Evolutionary conservation across 371 early-diverging fungal species (phyloP), one percentile per base, ranked within the genome.

Genomic region (Rhizomucor miehei): DNA sequence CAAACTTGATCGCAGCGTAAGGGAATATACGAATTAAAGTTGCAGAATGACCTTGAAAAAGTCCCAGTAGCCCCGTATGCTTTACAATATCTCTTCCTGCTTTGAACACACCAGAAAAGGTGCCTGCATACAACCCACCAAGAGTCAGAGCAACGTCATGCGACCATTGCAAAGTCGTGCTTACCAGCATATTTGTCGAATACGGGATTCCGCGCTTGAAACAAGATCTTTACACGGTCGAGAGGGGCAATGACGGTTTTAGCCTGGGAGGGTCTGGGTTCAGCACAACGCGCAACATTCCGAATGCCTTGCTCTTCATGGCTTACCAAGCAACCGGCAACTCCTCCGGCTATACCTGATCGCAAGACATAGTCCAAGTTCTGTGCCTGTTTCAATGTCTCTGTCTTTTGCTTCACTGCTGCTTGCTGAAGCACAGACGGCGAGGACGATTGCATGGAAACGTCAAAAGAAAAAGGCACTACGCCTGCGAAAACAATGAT

Each of bases 201-300:
- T 14, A 84, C 71, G 6, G 95, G 93, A 56, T 94, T 92, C 65
- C 82, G 85, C 19, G 96, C 86, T 74, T 98, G 99, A 65, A 98
- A 98, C 36, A 97, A 77, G 23, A 98, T 98, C 80, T 98, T 98
- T 50, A 98, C 96, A 56, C 99, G 84, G 69, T 98, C 99, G 59
- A 98, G 67, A 6, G 99, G 99, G 11, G 98, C 99, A 51, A 97
- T 89, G 0, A 81, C 81, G 2, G 95, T 92, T 62, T 98, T 97
- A n/a, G 96, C 96, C 82, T 82, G 35, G 12, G 14, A n/a, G 6
- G 23, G 17, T n/a, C 35, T 39, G 2, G 19, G 21, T 16, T 43
- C 46, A 52, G 37, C 45, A 19, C 20, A 12, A 10, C 29, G 35
- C 49, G 16, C 19, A 36, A 20, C 21, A 6, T n/a, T 10, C 1